A percentile compares a stretch with the other conserved stretches of the same genome.
Evolutionary conservation across 495 filamentous ascomycete genomes (phyloP).

Genomic region (Hypoxylon perforatum): DNA sequence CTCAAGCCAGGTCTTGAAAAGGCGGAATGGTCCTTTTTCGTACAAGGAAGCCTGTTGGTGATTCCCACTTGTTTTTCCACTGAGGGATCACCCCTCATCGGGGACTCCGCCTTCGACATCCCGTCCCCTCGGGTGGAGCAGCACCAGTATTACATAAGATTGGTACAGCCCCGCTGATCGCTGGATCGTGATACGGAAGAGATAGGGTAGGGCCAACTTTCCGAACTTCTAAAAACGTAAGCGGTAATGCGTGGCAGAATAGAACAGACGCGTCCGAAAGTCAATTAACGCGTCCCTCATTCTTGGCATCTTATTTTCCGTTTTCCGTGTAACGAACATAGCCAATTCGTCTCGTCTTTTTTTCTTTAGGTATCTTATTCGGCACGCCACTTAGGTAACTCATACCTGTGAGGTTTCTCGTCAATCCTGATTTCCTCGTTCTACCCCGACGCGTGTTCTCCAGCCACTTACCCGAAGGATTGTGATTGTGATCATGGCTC

Average conservation of each 20-base stretch:
- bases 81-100: conserved; percentile 34
- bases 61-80: too few species aligned
- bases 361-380: background rate
- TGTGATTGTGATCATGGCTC: conserved; percentile 60
- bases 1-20: background rate
- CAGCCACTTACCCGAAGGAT: background rate
- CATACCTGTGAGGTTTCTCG: conserved; percentile 13
- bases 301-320: conserved; percentile 19
- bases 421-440: background rate
- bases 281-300: conserved; percentile 43
- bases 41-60: conserved; percentile 21
- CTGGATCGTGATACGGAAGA: background rate
- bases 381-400: background rate
- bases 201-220: background rate
- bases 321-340: background rate
- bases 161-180: background rate
- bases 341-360: background rate
- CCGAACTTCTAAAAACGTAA: conserved; percentile 14
- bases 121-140: conserved; percentile 15
- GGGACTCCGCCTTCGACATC: conserved; percentile 23
- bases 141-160: conserved; percentile 12
- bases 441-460: background rate
- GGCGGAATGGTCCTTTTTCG: conserved; percentile 20
- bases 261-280: conserved; percentile 38
- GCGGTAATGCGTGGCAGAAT: conserved; percentile 15